A percentile compares a stretch with the other conserved stretches of the same genome.
phyloP scores from a whole-genome alignment of 1,284 basidiomycete genomes.

The Leccinum cinnamomeum region DNA sequence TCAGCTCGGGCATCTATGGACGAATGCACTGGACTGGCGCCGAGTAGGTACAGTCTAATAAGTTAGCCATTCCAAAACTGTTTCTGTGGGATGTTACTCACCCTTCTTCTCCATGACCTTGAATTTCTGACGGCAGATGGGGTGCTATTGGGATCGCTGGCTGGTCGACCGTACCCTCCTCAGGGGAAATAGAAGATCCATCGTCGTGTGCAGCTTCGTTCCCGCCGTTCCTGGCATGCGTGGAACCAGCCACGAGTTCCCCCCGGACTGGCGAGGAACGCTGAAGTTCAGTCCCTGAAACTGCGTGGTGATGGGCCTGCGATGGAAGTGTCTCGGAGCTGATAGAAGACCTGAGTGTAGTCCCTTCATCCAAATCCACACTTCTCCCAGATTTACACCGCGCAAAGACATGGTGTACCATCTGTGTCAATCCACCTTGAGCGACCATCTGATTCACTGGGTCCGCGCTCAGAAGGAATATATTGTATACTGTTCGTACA shows the following conservation, averaged over 20 bases:
- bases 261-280: slow-evolving; percentile 12
- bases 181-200: slow-evolving; percentile 1
- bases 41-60: slow-evolving; percentile 6
- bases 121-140: slow-evolving; percentile 7
- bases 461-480: slow-evolving; percentile 88
- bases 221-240: slow-evolving; percentile 1
- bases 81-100: slow-evolving; percentile 14
- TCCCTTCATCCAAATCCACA: slow-evolving; percentile 28
- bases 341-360: slow-evolving; percentile 20
- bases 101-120: slow-evolving; percentile 21
- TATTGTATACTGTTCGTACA: slow-evolving; percentile 94
- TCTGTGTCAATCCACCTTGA: slow-evolving; percentile 94
- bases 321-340: slow-evolving; percentile 27
- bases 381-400: slow-evolving; percentile 56
- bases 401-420: slow-evolving; percentile 94
- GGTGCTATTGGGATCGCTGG: slow-evolving; percentile 1
- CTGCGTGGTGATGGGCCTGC: slow-evolving; percentile 7
- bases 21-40: slow-evolving; percentile 8
- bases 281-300: slow-evolving; percentile 13
- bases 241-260: slow-evolving; percentile 4
- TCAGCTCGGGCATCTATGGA: slow-evolving; percentile 16
- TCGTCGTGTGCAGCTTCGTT: slow-evolving; percentile 6
- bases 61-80: slow-evolving; percentile 9
- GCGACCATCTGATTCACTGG: slow-evolving; percentile 94
- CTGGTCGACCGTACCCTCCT: slow-evolving; percentile 5